Evolutionary conservation across 129 eudicot genomes (phyloP).

Genomic region (Artemisia annua): DNA sequence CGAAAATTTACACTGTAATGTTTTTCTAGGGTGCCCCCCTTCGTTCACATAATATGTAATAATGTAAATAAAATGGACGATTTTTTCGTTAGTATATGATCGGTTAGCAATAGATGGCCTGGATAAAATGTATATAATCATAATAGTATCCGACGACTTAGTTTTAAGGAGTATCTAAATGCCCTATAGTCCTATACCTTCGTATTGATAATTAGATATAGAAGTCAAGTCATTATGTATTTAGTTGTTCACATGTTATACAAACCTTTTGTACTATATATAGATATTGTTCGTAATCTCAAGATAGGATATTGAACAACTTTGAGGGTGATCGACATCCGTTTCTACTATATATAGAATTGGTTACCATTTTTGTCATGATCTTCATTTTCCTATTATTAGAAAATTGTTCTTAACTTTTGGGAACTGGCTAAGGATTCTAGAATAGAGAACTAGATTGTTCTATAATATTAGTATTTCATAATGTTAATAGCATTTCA

Average conservation of each 20-base stretch:
- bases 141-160: no score
- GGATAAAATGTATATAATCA: no score
- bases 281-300: neutral
- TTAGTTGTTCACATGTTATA: conserved; percentile 16
- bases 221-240: neutral
- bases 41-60: no score
- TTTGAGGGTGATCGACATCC: neutral
- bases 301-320: conserved; percentile 9
- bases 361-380: neutral
- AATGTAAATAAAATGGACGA: no score
- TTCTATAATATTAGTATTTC: no score
- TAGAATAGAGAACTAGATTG: neutral
- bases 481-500: neutral
- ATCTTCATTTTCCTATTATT: conserved; percentile 4
- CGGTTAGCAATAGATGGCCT: no score
- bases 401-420: conserved; percentile 10
- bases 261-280: neutral
- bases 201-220: no score
- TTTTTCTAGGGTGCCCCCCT: no score
- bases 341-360: neutral
- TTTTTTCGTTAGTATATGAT: no score
- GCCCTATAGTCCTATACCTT: no score
- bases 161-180: no score
- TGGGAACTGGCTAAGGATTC: neutral
- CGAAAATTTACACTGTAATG: neutral